Evolutionary conservation across 73 alveolate species (phyloP), one percentile per base, ranked within the genome.

Genomic region (Symbiodinium pilosum): DNA sequence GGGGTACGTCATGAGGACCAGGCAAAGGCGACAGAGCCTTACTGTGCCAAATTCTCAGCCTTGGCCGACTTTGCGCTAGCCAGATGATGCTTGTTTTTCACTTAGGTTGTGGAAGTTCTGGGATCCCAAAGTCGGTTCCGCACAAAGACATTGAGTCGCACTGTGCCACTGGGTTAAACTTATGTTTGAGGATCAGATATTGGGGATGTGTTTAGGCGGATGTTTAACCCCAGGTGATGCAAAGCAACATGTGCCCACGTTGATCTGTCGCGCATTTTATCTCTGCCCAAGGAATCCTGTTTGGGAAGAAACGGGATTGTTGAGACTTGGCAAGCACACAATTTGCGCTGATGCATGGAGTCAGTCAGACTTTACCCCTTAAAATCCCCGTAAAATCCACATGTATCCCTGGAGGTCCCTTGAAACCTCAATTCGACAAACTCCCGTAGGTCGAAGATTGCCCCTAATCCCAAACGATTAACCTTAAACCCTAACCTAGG

Each of bases 61-160:
- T 64, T 5, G 30, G 73, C 5, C 73, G 26, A 64, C 20, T 14
- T 24, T 64, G 81, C 81, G 12, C 38, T 64, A 38, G 81, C 41
- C 3, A 56, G 73, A 16, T 30, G 77, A 7, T 3, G 30, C 39
- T n/a, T 14, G 18, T 9, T 5, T 24, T 24, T 32, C 40, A 24
- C 59, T 64, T 32, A 64, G 81, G 81, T 64, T 28, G 81, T 64
- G 18, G 81, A 64, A 64, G 81, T 14, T 14, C 81, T 64, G 32
- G 81, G 81, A 64, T 64, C 81, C 81, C 81, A 64, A 64, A 64
- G 81, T 24, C 81, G 81, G 81, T 64, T 64, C 81, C 81, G 30
- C 39, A 64, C 81, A 64, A 64, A 64, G 7, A 64, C 81, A 1
- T n/a, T n/a, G n/a, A n/a, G n/a, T n/a, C n/a, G n/a, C n/a, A n/a